These are phyloP conservation scores for Botryotinia narcissicola DNA, from an alignment of 2,329 filamentous ascomycete species.

Conservation along the genomic window DNA sequence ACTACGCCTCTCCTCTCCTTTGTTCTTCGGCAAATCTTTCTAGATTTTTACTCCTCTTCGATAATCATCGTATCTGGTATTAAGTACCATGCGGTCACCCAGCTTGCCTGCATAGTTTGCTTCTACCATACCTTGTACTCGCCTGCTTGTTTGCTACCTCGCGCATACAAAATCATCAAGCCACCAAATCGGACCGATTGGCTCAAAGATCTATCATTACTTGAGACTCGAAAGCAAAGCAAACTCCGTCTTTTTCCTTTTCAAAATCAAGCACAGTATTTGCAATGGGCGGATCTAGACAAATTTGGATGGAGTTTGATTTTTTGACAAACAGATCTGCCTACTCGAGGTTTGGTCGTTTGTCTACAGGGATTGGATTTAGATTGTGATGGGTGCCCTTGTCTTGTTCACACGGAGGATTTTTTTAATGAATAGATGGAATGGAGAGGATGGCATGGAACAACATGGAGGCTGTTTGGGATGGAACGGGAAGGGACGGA, in stretches of 20 bases:
- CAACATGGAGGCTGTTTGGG: neutral
- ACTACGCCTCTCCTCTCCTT: neutral
- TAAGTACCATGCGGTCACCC: neutral
- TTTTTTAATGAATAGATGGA: neutral
- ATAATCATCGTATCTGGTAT: neutral
- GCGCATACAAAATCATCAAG: neutral
- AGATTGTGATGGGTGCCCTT: neutral
- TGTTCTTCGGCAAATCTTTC: neutral
- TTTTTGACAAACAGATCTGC: neutral
- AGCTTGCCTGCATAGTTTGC: constrained; percentile 2
- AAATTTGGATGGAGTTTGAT: neutral
- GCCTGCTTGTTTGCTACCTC: constrained; percentile 1
- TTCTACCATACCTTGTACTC: neutral
- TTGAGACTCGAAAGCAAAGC: neutral
- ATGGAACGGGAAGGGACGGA: neutral
- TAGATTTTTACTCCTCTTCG: neutral
- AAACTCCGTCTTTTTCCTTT: neutral
- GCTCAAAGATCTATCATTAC: neutral
- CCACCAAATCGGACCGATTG: neutral
- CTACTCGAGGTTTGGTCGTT: neutral
- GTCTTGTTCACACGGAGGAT: neutral
- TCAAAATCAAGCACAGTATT: neutral
- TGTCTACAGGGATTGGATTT: neutral
- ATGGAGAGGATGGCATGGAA: too few species aligned
- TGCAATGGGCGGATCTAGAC: neutral